Evolutionary conservation across 495 filamentous ascomycete genomes (phyloP).

Genomic region (Acidiella bohemica): DNA sequence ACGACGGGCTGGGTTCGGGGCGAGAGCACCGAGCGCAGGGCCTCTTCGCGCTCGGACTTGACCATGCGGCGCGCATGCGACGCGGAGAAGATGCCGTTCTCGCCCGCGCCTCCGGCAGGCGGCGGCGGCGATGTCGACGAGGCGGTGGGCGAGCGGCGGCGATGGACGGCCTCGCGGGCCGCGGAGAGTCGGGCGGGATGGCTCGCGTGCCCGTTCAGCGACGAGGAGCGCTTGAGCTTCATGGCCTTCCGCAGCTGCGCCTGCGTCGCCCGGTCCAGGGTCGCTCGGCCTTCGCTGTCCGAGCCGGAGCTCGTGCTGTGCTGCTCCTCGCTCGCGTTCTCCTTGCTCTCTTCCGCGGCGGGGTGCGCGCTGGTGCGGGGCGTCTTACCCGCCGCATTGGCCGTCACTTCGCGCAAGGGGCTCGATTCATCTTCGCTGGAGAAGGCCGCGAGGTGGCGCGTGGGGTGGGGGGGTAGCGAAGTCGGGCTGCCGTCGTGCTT

Average conservation of each 20-base stretch:
- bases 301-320: constrained; percentile 28
- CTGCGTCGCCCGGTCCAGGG: constrained; percentile 31
- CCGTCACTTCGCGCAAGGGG: constrained; percentile 53
- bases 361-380: constrained; percentile 33
- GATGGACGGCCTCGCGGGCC: too few species aligned
- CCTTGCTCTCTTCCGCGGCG: constrained; percentile 1
- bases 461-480: constrained; percentile 19
- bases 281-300: constrained; percentile 24
- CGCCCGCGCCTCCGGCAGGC: constrained; percentile 17
- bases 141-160: constrained; percentile 50
- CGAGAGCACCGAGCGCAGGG: constrained; percentile 46
- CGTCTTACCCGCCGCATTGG: constrained; percentile 41
- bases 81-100: constrained; percentile 51
- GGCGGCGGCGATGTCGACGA: constrained; percentile 13
- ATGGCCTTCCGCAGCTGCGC: constrained; percentile 50
- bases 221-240: constrained; percentile 46
- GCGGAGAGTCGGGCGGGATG: constrained; percentile 11
- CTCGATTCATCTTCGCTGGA: constrained; percentile 47
- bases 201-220: constrained; percentile 17
- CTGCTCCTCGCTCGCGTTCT: not conserved
- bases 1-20: constrained; percentile 48
- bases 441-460: constrained; percentile 23
- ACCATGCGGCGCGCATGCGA: constrained; percentile 59
- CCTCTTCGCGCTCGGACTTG: constrained; percentile 47
- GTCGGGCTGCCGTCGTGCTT: constrained; percentile 45